Evolutionary conservation across 345 rosid species (phyloP).

Genomic region (Rhizophora apiculata): DNA sequence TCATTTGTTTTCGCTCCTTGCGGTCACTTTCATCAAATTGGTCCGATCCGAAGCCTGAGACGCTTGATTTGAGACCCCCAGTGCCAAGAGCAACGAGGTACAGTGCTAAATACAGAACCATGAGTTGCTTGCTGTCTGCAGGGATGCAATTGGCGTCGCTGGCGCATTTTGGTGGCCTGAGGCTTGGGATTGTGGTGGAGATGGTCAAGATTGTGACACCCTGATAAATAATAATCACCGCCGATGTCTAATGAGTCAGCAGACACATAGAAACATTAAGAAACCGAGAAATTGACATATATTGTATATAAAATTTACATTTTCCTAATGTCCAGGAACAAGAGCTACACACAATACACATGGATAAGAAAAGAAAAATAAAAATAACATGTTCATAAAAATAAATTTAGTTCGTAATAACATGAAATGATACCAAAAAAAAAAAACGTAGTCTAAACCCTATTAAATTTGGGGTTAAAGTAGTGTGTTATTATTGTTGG

Average conservation of each 20-base stretch:
- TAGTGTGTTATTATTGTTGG: background rate
- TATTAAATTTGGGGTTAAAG: background rate
- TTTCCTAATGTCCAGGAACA: too few species aligned
- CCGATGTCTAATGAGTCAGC: too few species aligned
- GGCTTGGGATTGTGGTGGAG: constrained; percentile 73
- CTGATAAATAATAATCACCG: constrained; percentile 26
- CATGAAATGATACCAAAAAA: too few species aligned
- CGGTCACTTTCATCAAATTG: constrained; percentile 80
- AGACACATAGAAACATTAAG: too few species aligned
- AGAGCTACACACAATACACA: too few species aligned
- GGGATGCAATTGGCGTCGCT: constrained; percentile 42
- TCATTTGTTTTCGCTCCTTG: constrained; percentile 62
- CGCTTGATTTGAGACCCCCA: constrained; percentile 93
- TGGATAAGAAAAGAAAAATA: too few species aligned
- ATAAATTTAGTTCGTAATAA: too few species aligned
- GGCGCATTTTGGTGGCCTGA: constrained; percentile 75
- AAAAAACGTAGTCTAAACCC: background rate
- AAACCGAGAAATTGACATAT: too few species aligned
- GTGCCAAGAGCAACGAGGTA: constrained; percentile 88
- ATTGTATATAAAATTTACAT: too few species aligned
- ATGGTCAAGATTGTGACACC: constrained; percentile 81
- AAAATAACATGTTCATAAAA: too few species aligned
- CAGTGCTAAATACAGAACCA: constrained; percentile 62
- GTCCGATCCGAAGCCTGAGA: constrained; percentile 93
- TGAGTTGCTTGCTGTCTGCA: constrained; percentile 62